Evolutionary conservation across 345 rosid genomes (phyloP).

Genomic region (Citrus australasica): DNA sequence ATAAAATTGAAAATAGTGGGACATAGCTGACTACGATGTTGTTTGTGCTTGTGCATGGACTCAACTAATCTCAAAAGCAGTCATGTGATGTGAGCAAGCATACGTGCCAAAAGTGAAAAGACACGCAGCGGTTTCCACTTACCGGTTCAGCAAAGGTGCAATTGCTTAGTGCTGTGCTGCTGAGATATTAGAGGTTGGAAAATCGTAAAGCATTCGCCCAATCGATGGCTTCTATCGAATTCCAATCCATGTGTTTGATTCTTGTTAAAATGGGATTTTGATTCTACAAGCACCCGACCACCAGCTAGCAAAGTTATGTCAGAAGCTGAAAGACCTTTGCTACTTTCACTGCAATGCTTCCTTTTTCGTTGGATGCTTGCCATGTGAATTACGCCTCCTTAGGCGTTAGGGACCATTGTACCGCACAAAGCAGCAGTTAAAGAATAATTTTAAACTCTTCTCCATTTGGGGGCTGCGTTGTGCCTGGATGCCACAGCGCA

Average conservation of each 20-base stretch:
- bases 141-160: background rate
- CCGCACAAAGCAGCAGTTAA: too few species aligned
- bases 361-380: too few species aligned
- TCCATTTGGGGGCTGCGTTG: too few species aligned
- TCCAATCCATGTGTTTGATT: background rate
- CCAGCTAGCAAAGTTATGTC: background rate
- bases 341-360: too few species aligned
- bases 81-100: background rate
- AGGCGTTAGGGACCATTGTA: too few species aligned
- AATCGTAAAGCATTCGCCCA: constrained; percentile 5
- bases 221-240: background rate
- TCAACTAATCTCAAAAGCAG: background rate
- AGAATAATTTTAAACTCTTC: too few species aligned
- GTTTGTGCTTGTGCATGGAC: background rate
- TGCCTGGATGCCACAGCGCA: too few species aligned
- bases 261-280: background rate
- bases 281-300: background rate
- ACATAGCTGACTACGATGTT: background rate
- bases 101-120: background rate
- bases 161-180: background rate
- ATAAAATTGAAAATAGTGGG: background rate
- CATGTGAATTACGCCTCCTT: too few species aligned
- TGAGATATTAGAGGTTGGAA: background rate
- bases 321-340: background rate
- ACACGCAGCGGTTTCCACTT: background rate